Conservation (phyloP, 208 protist genomes). For the Eutreptiella sp. region DNA sequence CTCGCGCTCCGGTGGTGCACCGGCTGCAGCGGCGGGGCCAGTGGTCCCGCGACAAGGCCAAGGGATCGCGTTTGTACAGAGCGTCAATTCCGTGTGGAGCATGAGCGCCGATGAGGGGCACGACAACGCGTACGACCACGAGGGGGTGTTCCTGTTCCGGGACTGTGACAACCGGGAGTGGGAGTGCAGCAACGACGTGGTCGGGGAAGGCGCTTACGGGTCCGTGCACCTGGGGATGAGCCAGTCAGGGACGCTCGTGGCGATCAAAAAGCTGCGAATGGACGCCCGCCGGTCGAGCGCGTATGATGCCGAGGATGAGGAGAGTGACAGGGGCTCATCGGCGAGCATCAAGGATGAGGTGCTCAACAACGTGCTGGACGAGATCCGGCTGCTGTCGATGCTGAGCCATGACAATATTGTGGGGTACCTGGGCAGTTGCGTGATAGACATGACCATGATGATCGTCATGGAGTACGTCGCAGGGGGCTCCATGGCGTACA, state of each 20-base stretch:
- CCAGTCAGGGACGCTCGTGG: constrained; percentile 60
- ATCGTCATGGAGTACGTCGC: constrained; percentile 82
- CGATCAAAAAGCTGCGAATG: constrained; percentile 75
- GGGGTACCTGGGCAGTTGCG: constrained; percentile 69
- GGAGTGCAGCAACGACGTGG: constrained; percentile 59
- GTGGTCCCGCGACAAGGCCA: no score
- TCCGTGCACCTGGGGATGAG: constrained; percentile 75
- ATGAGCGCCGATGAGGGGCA: no score
- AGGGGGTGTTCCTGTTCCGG: constrained; percentile 46
- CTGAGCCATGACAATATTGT: constrained; percentile 74
- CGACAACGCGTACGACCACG: no score
- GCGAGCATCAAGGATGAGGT: neutral
- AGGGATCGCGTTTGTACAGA: no score
- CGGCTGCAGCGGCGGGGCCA: no score
- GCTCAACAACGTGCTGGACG: constrained; percentile 55
- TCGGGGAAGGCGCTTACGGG: constrained; percentile 73
- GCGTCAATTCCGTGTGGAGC: no score
- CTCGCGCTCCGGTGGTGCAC: no score
- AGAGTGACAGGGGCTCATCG: constrained; percentile 25
- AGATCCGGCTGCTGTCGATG: constrained; percentile 66
- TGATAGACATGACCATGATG: constrained; percentile 56
- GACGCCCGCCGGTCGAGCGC: constrained; percentile 58
- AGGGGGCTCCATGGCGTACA: constrained; percentile 64
- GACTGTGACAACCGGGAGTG: constrained; percentile 67
- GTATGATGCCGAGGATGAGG: neutral